These are phyloP conservation scores for Coniophora puteana DNA, from an alignment of 1,284 basidiomycete species.

Conservation along the genomic window DNA sequence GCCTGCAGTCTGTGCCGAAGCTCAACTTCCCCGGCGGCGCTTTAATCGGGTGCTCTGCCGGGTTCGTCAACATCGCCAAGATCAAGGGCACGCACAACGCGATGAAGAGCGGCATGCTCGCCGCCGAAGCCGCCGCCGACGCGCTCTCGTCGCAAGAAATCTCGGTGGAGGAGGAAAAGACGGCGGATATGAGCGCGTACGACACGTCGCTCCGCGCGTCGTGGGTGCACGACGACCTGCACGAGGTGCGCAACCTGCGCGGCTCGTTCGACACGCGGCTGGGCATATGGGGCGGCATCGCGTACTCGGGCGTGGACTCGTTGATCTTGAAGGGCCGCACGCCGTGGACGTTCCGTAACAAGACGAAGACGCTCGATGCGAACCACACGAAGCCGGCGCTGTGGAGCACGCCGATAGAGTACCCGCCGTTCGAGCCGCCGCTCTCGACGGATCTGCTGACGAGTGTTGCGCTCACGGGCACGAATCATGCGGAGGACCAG, in stretches of 20 bases:
- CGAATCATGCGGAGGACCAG: conserved; percentile 97
- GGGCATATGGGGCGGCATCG: conserved; percentile 86
- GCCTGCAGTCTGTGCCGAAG: conserved; percentile 89
- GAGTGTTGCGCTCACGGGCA: conserved; percentile 87
- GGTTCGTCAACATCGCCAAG: conserved; percentile 96
- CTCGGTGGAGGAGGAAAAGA: conserved; percentile 17
- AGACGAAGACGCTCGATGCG: conserved; percentile 60
- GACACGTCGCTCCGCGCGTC: conserved; percentile 71
- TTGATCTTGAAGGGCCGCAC: conserved; percentile 83
- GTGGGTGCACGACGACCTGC: conserved; percentile 87
- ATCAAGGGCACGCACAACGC: conserved; percentile 99
- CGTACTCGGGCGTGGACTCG: conserved; percentile 89
- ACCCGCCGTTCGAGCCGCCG: conserved; percentile 88
- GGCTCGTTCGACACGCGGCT: conserved; percentile 87
- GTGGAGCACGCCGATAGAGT: conserved; percentile 80
- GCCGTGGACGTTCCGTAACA: conserved; percentile 90
- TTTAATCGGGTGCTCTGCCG: conserved; percentile 92
- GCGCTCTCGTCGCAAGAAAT: conserved; percentile 41
- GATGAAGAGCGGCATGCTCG: conserved; percentile 99
- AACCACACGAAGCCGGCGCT: conserved; percentile 68
- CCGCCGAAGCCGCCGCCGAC: conserved; percentile 84
- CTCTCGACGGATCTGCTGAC: conserved; percentile 95
- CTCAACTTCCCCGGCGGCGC: conserved; percentile 96
- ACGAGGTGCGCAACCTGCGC: conserved; percentile 91
- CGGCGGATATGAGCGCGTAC: conserved; percentile 79